Evolutionary conservation across 345 rosid genomes (phyloP).

Genomic region (Brassica nigra): DNA sequence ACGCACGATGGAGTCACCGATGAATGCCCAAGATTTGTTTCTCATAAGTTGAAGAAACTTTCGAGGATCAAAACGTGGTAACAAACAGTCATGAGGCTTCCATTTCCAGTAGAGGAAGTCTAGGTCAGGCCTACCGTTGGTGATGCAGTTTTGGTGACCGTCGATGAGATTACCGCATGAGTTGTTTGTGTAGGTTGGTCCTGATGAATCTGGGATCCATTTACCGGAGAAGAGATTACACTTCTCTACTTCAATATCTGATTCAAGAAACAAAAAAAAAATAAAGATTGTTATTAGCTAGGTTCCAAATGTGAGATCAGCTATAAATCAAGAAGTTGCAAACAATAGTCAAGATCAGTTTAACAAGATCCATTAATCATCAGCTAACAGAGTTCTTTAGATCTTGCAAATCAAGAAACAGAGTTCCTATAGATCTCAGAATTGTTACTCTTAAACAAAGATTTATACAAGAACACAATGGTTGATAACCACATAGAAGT

Average conservation of each 20-base stretch:
- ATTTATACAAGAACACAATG: neutral
- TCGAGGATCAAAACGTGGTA: slow-evolving; percentile 67
- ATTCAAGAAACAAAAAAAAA: neutral
- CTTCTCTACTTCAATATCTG: slow-evolving; percentile 51
- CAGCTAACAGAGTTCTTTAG: neutral
- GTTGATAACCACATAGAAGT: neutral
- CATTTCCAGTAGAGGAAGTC: slow-evolving; percentile 88
- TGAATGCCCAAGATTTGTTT: slow-evolving; percentile 74
- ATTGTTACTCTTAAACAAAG: neutral
- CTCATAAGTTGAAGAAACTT: slow-evolving; percentile 77
- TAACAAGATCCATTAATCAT: no score
- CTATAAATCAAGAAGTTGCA: slow-evolving; percentile 4
- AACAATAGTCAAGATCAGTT: neutral
- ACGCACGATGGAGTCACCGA: slow-evolving; percentile 95
- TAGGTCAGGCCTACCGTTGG: slow-evolving; percentile 81
- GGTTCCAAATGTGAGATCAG: slow-evolving; percentile 4
- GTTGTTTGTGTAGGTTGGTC: slow-evolving; percentile 63
- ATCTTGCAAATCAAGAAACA: slow-evolving; percentile 22
- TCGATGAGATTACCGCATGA: slow-evolving; percentile 51
- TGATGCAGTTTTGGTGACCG: slow-evolving; percentile 88
- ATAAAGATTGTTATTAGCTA: neutral
- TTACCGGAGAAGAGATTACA: slow-evolving; percentile 80
- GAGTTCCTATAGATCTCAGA: slow-evolving; percentile 32
- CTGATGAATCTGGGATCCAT: slow-evolving; percentile 78
- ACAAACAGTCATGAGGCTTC: slow-evolving; percentile 72